phyloP scores from a whole-genome alignment of 78 protist species.

The Anaeramoeba flamelloides region DNA sequence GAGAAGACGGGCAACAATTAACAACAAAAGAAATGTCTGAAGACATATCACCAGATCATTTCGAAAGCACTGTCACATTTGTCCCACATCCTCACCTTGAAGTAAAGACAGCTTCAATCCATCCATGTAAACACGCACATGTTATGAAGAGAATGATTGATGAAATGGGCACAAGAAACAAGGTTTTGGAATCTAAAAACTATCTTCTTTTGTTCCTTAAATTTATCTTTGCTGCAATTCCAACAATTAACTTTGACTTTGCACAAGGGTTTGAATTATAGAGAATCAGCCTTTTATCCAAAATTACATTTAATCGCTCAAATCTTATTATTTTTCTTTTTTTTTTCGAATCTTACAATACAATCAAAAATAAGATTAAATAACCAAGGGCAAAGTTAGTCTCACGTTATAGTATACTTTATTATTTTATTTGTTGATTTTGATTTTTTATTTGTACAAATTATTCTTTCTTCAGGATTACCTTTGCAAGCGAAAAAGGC shows the following conservation, averaged over 20 bases:
- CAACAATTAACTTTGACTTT: conserved; percentile 87
- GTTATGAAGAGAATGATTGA: conserved; percentile 5
- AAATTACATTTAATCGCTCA: too few species aligned
- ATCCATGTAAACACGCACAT: conserved; percentile 6
- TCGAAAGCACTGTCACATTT: background rate
- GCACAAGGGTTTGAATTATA: too few species aligned
- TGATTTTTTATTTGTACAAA: too few species aligned
- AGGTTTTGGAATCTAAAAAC: conserved; percentile 6
- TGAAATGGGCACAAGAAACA: conserved; percentile 35
- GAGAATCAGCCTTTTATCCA: too few species aligned
- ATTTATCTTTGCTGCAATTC: conserved; percentile 72
- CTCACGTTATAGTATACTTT: too few species aligned
- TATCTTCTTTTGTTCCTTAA: conserved; percentile 69
- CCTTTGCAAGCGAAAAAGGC: too few species aligned
- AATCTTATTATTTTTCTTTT: too few species aligned
- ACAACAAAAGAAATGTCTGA: background rate
- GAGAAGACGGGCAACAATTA: background rate
- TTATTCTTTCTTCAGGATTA: too few species aligned
- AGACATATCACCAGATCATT: background rate
- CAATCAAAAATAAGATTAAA: too few species aligned
- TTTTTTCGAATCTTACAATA: too few species aligned
- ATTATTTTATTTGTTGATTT: too few species aligned
- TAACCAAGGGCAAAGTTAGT: too few species aligned
- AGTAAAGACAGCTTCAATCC: background rate
- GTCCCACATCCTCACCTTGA: conserved; percentile 1